Conservation (phyloP, 495 filamentous ascomycete genomes). For the Glutinoglossum americanum region DNA sequence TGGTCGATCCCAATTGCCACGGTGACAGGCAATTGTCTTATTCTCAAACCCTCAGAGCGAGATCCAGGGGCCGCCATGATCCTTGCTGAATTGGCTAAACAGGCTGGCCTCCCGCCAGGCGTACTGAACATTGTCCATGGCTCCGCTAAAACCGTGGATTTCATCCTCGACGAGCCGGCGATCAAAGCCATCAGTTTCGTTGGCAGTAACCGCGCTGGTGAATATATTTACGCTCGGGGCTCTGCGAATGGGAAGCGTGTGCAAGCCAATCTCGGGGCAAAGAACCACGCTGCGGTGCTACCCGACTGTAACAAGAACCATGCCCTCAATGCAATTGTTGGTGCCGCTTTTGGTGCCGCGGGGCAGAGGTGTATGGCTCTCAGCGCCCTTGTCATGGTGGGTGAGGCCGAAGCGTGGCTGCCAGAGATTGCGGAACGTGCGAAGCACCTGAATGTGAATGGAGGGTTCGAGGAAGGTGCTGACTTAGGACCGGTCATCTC, state of each 20-base stretch:
- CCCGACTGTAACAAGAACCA: conserved; percentile 98
- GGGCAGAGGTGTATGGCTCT: conserved; percentile 97
- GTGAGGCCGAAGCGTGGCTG: conserved; percentile 84
- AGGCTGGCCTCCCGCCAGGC: conserved; percentile 85
- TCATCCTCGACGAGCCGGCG: conserved; percentile 84
- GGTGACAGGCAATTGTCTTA: conserved; percentile 78
- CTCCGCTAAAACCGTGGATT: conserved; percentile 77
- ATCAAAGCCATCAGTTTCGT: conserved; percentile 99
- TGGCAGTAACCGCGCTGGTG: conserved; percentile 85
- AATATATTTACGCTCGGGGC: conserved; percentile 84
- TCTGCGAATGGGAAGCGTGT: conserved; percentile 84
- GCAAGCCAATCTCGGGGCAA: conserved; percentile 95
- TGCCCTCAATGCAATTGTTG: conserved; percentile 78
- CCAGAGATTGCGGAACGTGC: conserved; percentile 79
- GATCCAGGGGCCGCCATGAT: conserved; percentile 99
- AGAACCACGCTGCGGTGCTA: conserved; percentile 92
- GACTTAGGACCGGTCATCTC: conserved; percentile 95
- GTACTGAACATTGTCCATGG: conserved; percentile 94
- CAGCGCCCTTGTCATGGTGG: conserved; percentile 82
- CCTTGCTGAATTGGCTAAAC: conserved; percentile 70
- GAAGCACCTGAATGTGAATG: conserved; percentile 74
- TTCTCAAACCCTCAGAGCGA: conserved; percentile 94
- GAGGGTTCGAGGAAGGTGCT: conserved; percentile 82
- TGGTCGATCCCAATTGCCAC: conserved; percentile 95
- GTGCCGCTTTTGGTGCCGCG: conserved; percentile 89